A percentile compares a stretch with the other conserved stretches of the same genome.
Conservation (phyloP, 805 yeast species). For the Blastobotrys parvus region DNA sequence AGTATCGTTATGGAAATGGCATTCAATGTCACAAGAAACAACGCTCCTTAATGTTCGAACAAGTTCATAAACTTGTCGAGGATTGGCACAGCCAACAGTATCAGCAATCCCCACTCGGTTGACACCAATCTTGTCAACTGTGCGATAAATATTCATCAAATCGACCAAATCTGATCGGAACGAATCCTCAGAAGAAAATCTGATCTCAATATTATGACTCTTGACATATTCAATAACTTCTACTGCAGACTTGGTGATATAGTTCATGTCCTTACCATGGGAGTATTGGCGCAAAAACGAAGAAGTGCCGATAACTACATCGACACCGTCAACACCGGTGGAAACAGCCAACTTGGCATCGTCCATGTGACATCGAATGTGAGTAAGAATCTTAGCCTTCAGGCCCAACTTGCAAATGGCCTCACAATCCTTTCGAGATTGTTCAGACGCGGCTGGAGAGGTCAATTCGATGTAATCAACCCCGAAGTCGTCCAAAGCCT, state of each 20-base stretch:
- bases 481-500: conserved; percentile 94
- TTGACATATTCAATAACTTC: conserved; percentile 97
- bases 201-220: conserved; percentile 91
- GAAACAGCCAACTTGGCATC: conserved; percentile 96
- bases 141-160: conserved; percentile 86
- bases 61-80: conserved; percentile 96
- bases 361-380: conserved; percentile 98
- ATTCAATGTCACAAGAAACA: conserved; percentile 94
- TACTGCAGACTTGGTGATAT: conserved; percentile 89
- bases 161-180: conserved; percentile 96
- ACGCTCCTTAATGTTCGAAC: conserved; percentile 89
- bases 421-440: conserved; percentile 87
- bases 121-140: conserved; percentile 95
- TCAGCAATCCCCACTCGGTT: conserved; percentile 99
- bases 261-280: conserved; percentile 98
- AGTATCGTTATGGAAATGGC: conserved; percentile 98
- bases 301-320: conserved; percentile 96
- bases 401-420: conserved; percentile 96
- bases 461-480: conserved; percentile 97
- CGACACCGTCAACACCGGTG: conserved; percentile 98
- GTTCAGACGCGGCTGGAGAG: conserved; percentile 96
- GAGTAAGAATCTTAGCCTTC: conserved; percentile 91
- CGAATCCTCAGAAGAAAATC: conserved; percentile 95
- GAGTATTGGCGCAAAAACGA: conserved; percentile 89
- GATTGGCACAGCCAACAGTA: conserved; percentile 98